Conservation (phyloP, 1,284 basidiomycete species). For the Trichosporon sp. region DNA sequence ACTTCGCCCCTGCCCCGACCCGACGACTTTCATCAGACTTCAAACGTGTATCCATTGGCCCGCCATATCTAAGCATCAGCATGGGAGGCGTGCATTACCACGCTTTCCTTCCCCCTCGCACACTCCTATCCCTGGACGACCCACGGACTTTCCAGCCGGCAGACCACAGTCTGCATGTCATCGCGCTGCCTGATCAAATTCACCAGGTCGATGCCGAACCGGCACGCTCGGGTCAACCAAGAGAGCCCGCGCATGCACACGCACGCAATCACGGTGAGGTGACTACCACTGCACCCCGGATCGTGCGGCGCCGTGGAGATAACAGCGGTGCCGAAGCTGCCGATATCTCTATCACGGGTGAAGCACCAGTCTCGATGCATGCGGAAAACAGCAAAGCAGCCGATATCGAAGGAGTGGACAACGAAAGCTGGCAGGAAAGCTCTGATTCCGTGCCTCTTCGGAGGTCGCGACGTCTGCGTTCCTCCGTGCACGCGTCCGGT, state of each 20-base stretch:
- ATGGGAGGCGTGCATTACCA: slow-evolving; percentile 3
- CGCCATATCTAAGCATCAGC: background rate
- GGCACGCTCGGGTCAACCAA: background rate
- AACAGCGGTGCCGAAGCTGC: background rate
- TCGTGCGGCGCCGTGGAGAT: background rate
- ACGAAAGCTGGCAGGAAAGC: no score
- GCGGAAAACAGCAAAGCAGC: no score
- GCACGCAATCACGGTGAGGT: background rate
- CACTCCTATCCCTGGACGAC: background rate
- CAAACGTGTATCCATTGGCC: background rate
- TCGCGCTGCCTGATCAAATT: background rate
- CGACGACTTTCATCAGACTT: background rate
- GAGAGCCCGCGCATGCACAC: background rate
- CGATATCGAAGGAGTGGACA: no score
- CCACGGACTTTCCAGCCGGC: background rate
- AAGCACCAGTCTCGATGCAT: background rate
- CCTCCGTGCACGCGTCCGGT: slow-evolving; percentile 6
- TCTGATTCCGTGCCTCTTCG: background rate
- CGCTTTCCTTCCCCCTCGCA: background rate
- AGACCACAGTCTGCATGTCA: background rate
- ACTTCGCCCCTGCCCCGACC: background rate
- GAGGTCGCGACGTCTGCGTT: background rate
- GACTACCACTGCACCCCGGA: background rate
- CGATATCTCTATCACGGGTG: no score
- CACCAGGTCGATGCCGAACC: background rate